phyloP scores from a whole-genome alignment of 768 basidiomycete species.

The Leccinum variicolor region DNA sequence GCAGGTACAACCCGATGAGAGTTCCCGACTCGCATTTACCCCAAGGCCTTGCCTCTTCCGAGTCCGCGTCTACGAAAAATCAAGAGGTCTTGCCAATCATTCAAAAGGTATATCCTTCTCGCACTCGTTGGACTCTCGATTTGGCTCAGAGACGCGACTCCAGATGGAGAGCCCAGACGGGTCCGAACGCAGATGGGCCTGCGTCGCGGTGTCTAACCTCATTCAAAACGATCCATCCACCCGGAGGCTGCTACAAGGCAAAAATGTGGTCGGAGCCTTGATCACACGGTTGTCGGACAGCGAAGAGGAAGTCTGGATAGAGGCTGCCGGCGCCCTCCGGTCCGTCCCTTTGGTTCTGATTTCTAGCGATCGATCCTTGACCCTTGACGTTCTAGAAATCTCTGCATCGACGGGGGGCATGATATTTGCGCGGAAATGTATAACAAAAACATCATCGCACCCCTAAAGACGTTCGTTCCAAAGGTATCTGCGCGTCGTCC shows the following conservation, averaged over 20 bases:
- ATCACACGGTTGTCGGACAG: slow-evolving; percentile 86
- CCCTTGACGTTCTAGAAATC: slow-evolving; percentile 54
- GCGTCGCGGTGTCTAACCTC: slow-evolving; percentile 92
- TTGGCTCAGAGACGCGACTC: slow-evolving; percentile 1
- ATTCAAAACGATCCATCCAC: slow-evolving; percentile 96
- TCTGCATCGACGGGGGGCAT: slow-evolving; percentile 93
- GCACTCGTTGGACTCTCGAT: neutral
- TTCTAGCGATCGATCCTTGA: slow-evolving; percentile 6
- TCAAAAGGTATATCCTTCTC: slow-evolving; percentile 62
- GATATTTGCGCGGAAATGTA: slow-evolving; percentile 97
- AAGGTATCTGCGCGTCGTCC: slow-evolving; percentile 48
- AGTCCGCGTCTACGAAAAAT: slow-evolving; percentile 69
- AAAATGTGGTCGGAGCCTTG: slow-evolving; percentile 83
- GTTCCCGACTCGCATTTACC: slow-evolving; percentile 92
- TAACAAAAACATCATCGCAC: slow-evolving; percentile 88
- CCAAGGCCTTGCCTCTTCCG: slow-evolving; percentile 72
- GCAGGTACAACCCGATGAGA: slow-evolving; percentile 89
- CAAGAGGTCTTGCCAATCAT: slow-evolving; percentile 84
- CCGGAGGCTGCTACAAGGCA: slow-evolving; percentile 82
- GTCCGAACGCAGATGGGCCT: slow-evolving; percentile 90
- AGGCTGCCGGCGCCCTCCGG: slow-evolving; percentile 87
- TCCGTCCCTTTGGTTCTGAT: slow-evolving; percentile 31
- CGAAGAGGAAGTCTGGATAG: slow-evolving; percentile 88
- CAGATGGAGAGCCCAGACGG: slow-evolving; percentile 77
- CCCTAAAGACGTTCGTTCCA: slow-evolving; percentile 70